These are phyloP conservation scores for Jamesozyma spencerorum DNA, from an alignment of 805 yeast species.

Conservation along the genomic window DNA sequence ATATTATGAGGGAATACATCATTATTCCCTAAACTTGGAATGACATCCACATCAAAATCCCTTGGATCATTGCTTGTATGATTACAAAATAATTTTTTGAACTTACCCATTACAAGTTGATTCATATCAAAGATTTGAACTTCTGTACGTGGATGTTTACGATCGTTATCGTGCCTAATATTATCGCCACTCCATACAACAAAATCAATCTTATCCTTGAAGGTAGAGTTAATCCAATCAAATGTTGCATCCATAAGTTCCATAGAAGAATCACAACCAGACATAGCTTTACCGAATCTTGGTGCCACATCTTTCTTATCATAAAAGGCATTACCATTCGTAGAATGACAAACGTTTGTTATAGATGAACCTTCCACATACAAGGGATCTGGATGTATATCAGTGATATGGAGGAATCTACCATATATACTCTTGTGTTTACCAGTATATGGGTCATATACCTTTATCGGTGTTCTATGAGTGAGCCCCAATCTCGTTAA, in stretches of 20 bases:
- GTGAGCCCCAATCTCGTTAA: conserved; percentile 31
- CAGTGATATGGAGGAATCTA: conserved; percentile 76
- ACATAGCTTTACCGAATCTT: conserved; percentile 61
- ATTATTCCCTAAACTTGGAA: conserved; percentile 77
- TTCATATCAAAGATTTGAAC: conserved; percentile 62
- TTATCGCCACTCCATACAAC: conserved; percentile 90
- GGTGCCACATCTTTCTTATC: conserved; percentile 41
- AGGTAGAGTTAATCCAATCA: conserved; percentile 53
- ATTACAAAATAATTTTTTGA: conserved; percentile 46
- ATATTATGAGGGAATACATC: conserved; percentile 86
- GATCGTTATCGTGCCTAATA: conserved; percentile 74
- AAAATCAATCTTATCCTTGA: conserved; percentile 72
- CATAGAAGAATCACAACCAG: conserved; percentile 73
- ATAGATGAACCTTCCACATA: conserved; percentile 45
- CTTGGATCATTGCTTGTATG: conserved; percentile 37
- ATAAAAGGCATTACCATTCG: background rate
- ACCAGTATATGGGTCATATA: conserved; percentile 10
- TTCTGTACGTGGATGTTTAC: conserved; percentile 66
- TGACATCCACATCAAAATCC: conserved; percentile 38
- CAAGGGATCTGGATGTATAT: conserved; percentile 73
- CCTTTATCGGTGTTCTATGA: conserved; percentile 32
- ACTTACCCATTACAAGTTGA: conserved; percentile 41
- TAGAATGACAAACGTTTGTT: conserved; percentile 48
- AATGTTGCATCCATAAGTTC: conserved; percentile 52
- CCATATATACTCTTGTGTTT: conserved; percentile 43